phyloP scores from a whole-genome alignment of 2,329 filamentous ascomycete genomes.

The Chaetomium sp. region DNA sequence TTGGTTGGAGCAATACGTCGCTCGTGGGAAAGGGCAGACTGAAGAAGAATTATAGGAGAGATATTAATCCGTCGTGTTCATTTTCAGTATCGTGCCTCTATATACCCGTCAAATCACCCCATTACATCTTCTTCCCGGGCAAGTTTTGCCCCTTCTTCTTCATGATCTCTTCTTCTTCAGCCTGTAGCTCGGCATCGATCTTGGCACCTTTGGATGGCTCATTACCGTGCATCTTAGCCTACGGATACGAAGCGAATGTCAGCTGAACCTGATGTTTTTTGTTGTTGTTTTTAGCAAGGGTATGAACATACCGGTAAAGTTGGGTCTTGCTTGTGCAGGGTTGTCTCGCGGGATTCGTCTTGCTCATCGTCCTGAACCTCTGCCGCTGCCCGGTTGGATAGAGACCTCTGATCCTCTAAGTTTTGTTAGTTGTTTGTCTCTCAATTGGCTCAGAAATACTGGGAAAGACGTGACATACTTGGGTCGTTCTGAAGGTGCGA shows the following conservation, averaged over 20 bases:
- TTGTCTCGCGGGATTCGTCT: constrained; percentile 37
- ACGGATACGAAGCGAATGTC: neutral
- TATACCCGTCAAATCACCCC: neutral
- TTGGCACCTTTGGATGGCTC: constrained; percentile 66
- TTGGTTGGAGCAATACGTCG: no score
- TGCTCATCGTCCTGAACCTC: constrained; percentile 35
- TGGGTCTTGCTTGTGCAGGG: constrained; percentile 50
- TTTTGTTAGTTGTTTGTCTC: neutral
- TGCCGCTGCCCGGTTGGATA: constrained; percentile 64
- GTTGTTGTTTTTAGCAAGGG: neutral
- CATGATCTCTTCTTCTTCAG: constrained; percentile 60
- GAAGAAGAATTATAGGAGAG: no score
- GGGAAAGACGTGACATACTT: constrained; percentile 43
- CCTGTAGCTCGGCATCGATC: constrained; percentile 61
- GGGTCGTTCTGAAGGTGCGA: constrained; percentile 65
- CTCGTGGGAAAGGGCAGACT: no score
- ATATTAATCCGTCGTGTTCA: no score
- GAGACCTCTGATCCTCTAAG: constrained; percentile 62
- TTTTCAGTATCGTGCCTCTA: neutral
- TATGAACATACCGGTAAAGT: constrained; percentile 46
- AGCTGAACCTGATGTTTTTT: neutral
- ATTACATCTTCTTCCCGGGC: constrained; percentile 15
- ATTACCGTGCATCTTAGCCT: constrained; percentile 64
- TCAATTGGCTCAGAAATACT: constrained; percentile 17
- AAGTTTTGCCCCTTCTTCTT: constrained; percentile 46